phyloP scores from a whole-genome alignment of 768 basidiomycete genomes.

The Boletales sp. region DNA sequence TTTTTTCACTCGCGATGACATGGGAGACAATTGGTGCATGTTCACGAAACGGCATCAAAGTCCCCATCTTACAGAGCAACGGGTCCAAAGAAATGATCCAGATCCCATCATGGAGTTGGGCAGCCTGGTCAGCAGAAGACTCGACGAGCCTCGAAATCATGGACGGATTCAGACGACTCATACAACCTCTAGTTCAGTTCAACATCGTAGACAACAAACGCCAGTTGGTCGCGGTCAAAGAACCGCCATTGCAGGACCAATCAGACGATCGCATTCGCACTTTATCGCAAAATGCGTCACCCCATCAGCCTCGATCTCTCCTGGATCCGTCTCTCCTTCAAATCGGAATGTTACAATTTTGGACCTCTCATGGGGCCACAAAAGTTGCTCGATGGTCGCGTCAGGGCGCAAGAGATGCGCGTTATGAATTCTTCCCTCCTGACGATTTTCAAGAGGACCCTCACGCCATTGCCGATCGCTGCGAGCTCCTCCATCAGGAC shows the following conservation, averaged over 20 bases:
- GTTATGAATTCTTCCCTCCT: not conserved
- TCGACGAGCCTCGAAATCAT: not conserved
- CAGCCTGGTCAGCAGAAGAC: conserved; percentile 4
- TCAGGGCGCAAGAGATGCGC: not conserved
- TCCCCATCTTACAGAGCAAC: conserved; percentile 3
- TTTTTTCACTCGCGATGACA: conserved; percentile 10
- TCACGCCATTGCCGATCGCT: not conserved
- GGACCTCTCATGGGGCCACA: conserved; percentile 11
- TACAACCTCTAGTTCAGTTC: conserved; percentile 5
- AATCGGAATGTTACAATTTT: conserved; percentile 12
- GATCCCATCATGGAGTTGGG: conserved; percentile 21
- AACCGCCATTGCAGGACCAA: not conserved
- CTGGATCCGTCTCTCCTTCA: not conserved
- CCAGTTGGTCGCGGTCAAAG: not conserved
- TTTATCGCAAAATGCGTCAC: not conserved
- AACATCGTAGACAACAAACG: conserved; percentile 1
- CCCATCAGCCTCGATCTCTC: not conserved
- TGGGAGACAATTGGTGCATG: conserved; percentile 4
- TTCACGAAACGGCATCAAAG: not conserved
- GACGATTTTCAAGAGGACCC: not conserved
- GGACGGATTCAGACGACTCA: accelerated
- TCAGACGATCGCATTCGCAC: not conserved
- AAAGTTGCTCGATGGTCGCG: not conserved
- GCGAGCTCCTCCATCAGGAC: conserved; percentile 7
- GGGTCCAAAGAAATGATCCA: conserved; percentile 4